These are phyloP conservation scores for Euphorbia pulcherrima DNA, from an alignment of 345 rosid species.

Conservation along the genomic window DNA sequence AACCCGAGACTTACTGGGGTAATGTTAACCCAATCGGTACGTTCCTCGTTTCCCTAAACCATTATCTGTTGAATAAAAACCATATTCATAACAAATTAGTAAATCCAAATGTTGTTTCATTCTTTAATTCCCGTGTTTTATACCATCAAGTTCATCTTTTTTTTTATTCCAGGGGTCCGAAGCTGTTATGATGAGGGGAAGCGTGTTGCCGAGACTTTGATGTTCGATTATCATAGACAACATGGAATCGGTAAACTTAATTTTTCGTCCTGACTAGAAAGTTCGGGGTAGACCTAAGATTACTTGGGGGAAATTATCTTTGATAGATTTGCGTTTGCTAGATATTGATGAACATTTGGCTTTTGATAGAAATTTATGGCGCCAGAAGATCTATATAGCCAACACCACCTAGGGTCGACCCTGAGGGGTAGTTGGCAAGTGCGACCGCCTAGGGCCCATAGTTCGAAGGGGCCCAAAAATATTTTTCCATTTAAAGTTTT, in stretches of 20 bases:
- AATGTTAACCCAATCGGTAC: slow-evolving; percentile 94
- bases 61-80: not conserved
- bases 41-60: slow-evolving; percentile 4
- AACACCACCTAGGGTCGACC: no score
- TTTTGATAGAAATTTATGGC: no score
- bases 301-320: no score
- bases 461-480: no score
- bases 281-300: no score
- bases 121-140: not conserved
- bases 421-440: no score
- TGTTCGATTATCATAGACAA: slow-evolving; percentile 95
- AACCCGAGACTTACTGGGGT: slow-evolving; percentile 86
- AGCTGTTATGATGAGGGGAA: slow-evolving; percentile 97
- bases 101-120: not conserved
- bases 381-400: no score
- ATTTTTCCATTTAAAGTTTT: no score
- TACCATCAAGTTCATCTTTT: slow-evolving; percentile 1
- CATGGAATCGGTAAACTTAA: slow-evolving; percentile 72
- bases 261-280: not conserved
- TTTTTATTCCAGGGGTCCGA: slow-evolving; percentile 56
- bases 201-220: slow-evolving; percentile 86
- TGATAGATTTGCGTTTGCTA: no score
- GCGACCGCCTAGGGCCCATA: no score
- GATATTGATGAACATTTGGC: no score
- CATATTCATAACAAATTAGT: not conserved